A percentile compares a stretch with the other conserved stretches of the same genome.
Evolutionary conservation across 768 basidiomycete species (phyloP).

Genomic region (Hebeloma cylindrosporum): DNA sequence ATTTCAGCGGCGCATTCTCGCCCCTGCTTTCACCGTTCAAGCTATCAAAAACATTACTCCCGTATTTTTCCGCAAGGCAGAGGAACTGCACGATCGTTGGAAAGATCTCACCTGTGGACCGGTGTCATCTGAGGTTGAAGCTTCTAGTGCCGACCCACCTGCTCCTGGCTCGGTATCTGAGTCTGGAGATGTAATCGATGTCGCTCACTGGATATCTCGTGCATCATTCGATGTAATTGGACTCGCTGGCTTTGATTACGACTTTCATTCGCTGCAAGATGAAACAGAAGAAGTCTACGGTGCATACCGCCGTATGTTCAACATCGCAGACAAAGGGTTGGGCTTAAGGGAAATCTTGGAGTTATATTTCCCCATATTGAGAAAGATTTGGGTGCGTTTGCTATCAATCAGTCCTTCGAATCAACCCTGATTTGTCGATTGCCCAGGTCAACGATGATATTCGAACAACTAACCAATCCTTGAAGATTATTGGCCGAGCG

Average conservation of each 20-base stretch:
- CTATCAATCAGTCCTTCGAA: too few relatives aligned
- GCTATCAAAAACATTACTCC: conserved; percentile 45
- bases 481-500: conserved; percentile 37
- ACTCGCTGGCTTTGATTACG: conserved; percentile 53
- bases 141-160: conserved; percentile 7
- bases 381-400: conserved; percentile 43
- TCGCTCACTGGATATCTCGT: conserved; percentile 58
- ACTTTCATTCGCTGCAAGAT: conserved; percentile 48
- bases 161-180: background rate
- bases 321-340: conserved; percentile 47
- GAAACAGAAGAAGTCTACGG: conserved; percentile 49
- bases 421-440: background rate
- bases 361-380: conserved; percentile 46
- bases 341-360: conserved; percentile 40
- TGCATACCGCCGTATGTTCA: conserved; percentile 52
- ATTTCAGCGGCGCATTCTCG: conserved; percentile 46
- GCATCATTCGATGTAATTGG: conserved; percentile 67
- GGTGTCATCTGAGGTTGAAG: conserved; percentile 6
- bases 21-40: conserved; percentile 49
- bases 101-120: conserved; percentile 26
- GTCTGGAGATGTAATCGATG: conserved; percentile 40
- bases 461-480: conserved; percentile 36
- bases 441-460: conserved; percentile 44
- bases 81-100: conserved; percentile 49
- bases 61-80: conserved; percentile 51